phyloP scores from a whole-genome alignment of 176 grass and related monocot species.

The Themeda triandra region DNA sequence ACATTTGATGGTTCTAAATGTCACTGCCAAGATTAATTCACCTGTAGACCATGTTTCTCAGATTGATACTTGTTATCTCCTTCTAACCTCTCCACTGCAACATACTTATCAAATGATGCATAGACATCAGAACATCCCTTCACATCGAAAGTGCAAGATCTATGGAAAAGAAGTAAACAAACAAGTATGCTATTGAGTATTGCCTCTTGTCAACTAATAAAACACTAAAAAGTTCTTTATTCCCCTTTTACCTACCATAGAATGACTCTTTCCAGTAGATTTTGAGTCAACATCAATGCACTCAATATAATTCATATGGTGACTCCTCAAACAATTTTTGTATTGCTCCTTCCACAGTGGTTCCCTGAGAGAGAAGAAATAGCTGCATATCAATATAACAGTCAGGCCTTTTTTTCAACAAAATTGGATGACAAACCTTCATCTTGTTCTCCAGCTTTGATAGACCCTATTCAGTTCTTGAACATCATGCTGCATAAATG shows the following conservation, averaged over 20 bases:
- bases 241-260: slow-evolving; percentile 56
- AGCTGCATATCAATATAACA: slow-evolving; percentile 5
- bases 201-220: not conserved
- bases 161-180: slow-evolving; percentile 25
- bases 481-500: too few species aligned
- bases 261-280: slow-evolving; percentile 81
- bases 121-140: slow-evolving; percentile 80
- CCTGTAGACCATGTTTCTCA: slow-evolving; percentile 74
- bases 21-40: slow-evolving; percentile 23
- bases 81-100: slow-evolving; percentile 67
- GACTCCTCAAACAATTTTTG: slow-evolving; percentile 78
- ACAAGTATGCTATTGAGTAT: not conserved
- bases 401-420: not conserved
- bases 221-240: not conserved
- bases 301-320: slow-evolving; percentile 90
- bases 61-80: slow-evolving; percentile 84
- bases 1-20: not conserved
- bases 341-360: slow-evolving; percentile 71
- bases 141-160: slow-evolving; percentile 78
- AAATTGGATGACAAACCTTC: slow-evolving; percentile 56
- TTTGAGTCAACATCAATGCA: slow-evolving; percentile 75
- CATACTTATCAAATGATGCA: slow-evolving; percentile 88
- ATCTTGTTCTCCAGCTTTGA: slow-evolving; percentile 85
- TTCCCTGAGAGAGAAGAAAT: slow-evolving; percentile 48
- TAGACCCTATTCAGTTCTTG: slow-evolving; percentile 79